Evolutionary conservation across 2,329 filamentous ascomycete genomes (phyloP), one percentile per base, ranked within the genome.

Genomic region (Apiospora aurea): DNA sequence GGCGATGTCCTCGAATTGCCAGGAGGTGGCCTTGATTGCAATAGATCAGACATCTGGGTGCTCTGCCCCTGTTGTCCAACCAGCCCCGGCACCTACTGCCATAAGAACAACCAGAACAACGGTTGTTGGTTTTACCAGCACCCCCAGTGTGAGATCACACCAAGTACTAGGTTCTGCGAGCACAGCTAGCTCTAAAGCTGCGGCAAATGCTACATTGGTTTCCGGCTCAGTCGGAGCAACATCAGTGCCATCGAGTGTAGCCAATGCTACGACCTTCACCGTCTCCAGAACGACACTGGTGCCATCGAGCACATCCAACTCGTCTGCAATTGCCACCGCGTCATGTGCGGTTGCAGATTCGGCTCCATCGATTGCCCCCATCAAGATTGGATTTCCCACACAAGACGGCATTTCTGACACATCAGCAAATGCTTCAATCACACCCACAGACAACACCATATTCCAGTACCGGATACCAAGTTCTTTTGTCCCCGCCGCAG

Each of bases 361-460:
- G 10, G 74, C 77, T 8, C 78, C 78, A 13, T 80, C 79, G 5
- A 74, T 80, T 43, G 77, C 77, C 1, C 78, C 78, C 8, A 61
- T 70, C 21, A 74, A 69, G 66, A 53, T 80, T 51, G 76, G 74
- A 4, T 73, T 71, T 38, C 71, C 73, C 11, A 74, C 77, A 21
- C 69, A 74, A 16, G 74, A 72, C 38, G 72, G 73, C 24, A 61
- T 74, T 8, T 75, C 69, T 57, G 74, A 76, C 38, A 76, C 74
- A 8, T 69, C 71, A 6, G 70, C 71, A 5, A 74, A 76, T 61
- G 78, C 64, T 4, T 71, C 73, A 5, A 78, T 80, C 57, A 74
- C 76, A 24, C 72, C 73, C 18, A 43, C 64, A 41, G 75, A 76
- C 66, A 78, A 73, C 69, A 77, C 78, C 6, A 66, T 77, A 21